Evolutionary conservation across 495 filamentous ascomycete species (phyloP).

Genomic region (Hamigera avellanea): DNA sequence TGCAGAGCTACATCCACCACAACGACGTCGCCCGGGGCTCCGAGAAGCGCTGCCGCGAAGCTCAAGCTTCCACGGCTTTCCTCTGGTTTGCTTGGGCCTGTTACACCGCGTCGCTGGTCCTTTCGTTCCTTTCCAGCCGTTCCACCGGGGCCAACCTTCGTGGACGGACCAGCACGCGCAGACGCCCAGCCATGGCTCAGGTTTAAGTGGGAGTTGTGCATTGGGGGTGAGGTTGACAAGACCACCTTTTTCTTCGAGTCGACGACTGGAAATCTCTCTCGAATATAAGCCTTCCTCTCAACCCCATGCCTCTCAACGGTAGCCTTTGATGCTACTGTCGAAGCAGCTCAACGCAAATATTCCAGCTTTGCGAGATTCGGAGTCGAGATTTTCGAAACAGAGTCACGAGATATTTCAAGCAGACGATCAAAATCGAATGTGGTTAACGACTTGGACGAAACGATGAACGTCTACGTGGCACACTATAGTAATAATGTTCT

Average conservation of each 20-base stretch:
- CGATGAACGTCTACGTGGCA: too few species aligned
- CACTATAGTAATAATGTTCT: too few species aligned
- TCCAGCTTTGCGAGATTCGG: too few species aligned
- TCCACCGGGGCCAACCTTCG: constrained; percentile 28
- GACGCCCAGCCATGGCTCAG: constrained; percentile 51
- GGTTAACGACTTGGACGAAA: too few species aligned
- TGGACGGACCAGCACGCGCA: constrained; percentile 25
- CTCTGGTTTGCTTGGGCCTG: constrained; percentile 60
- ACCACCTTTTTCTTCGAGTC: neutral
- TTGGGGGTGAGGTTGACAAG: neutral
- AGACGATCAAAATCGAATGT: too few species aligned
- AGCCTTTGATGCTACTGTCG: too few species aligned
- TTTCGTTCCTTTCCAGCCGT: constrained; percentile 36
- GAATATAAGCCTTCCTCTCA: too few species aligned
- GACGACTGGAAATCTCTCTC: neutral
- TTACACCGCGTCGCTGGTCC: constrained; percentile 40
- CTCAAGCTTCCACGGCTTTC: constrained; percentile 57
- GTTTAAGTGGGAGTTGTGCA: constrained; percentile 40
- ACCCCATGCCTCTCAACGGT: too few species aligned
- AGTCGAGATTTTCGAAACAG: too few species aligned
- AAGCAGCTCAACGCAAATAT: too few species aligned
- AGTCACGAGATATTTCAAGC: too few species aligned
- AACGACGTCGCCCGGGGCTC: constrained; percentile 52
- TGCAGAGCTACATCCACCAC: constrained; percentile 38
- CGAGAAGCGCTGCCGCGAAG: constrained; percentile 52